A percentile compares a stretch with the other conserved stretches of the same genome.
phyloP scores from a whole-genome alignment of 1,284 basidiomycete species.

The Trichosporon faecale region DNA sequence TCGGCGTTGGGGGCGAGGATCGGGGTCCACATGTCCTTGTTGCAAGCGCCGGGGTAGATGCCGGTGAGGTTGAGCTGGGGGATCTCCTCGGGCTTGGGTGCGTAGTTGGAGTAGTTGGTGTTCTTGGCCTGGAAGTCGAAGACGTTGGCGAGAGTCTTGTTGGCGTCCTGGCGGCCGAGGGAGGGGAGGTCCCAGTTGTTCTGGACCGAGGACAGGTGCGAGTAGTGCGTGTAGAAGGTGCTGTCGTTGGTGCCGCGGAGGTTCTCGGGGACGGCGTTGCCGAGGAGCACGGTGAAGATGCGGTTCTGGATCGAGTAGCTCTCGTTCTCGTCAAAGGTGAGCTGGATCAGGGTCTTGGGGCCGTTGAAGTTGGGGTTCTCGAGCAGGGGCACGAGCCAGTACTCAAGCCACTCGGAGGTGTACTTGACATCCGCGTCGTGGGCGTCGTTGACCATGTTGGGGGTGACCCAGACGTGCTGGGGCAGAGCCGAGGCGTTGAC shows the following conservation, averaged over 20 bases:
- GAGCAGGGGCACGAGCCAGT: conserved; percentile 60
- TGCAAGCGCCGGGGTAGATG: conserved; percentile 39
- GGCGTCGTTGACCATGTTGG: conserved; percentile 62
- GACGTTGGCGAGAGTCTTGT: conserved; percentile 49
- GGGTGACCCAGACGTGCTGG: conserved; percentile 65
- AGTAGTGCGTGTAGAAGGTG: conserved; percentile 67
- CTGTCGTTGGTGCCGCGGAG: conserved; percentile 56
- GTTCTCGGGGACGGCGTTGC: conserved; percentile 56
- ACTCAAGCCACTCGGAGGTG: conserved; percentile 57
- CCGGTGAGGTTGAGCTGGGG: conserved; percentile 48
- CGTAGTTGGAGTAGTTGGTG: conserved; percentile 36
- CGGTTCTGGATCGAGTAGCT: conserved; percentile 47
- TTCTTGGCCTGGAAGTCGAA: conserved; percentile 39
- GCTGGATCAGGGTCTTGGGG: conserved; percentile 58
- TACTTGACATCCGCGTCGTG: conserved; percentile 62
- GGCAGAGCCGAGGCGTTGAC: conserved; percentile 57
- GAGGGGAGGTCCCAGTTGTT: conserved; percentile 64
- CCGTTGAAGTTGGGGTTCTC: conserved; percentile 56
- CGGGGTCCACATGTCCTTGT: conserved; percentile 33
- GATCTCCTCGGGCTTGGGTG: conserved; percentile 26
- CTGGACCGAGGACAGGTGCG: conserved; percentile 60
- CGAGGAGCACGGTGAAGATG: conserved; percentile 56
- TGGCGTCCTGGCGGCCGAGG: conserved; percentile 61
- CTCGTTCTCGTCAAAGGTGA: conserved; percentile 63
- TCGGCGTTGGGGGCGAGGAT: conserved; percentile 41